Base-by-base conservation (phyloP, 257 asterid species). In the Echites panduratus region DNA sequence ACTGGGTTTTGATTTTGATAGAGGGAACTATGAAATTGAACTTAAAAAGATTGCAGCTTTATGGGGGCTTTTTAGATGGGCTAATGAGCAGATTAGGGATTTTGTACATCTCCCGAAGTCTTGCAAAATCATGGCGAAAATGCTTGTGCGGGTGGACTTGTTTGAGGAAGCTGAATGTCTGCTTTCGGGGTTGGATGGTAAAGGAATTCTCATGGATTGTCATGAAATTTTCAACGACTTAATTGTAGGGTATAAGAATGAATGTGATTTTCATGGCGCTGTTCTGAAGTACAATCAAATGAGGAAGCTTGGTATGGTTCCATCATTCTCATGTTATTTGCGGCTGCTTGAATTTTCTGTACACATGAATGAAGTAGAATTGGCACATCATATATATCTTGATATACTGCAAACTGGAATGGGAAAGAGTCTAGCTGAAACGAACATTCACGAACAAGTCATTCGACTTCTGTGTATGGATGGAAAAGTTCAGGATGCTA, bases 401-500 rank as follows among this genome's bases (percentile, higher is more conserved):
- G 96, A 91, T 80, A 77, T 86, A 85, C 4, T 86, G 17, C 75
- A 82, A 66, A 70, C 65, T 63, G 90, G 87, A 35, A 66, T 86
- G 73, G 83, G 70, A 67, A 82, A 73, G 78, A 61, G 49, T 79
- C 69, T 61, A 53, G 84, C 75, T 50, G 92, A 87, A 48, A 76
- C 29, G 45, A 72, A 64, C 38, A 76, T 85, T 71, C 87, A 79
- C 74, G 93, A 87, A 27, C 78, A 82, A 62, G 86, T 94, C n/a
- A 75, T 88, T 54, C 76, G 87, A 65, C 70, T 87, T 66, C 91
- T 94, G 32, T 91, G 98, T 68, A 24, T 76, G 24, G 85, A 86
- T 71, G 95, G 95, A 9, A 91, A 78, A 85, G 87, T 91, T 82
- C 95, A 88, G 77, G 96, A 91, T 78, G 96, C 97, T 2, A 84